A percentile compares a stretch with the other conserved stretches of the same genome.
Evolutionary conservation across 768 basidiomycete species (phyloP).

Genomic region (Holtermannia corniformis): DNA sequence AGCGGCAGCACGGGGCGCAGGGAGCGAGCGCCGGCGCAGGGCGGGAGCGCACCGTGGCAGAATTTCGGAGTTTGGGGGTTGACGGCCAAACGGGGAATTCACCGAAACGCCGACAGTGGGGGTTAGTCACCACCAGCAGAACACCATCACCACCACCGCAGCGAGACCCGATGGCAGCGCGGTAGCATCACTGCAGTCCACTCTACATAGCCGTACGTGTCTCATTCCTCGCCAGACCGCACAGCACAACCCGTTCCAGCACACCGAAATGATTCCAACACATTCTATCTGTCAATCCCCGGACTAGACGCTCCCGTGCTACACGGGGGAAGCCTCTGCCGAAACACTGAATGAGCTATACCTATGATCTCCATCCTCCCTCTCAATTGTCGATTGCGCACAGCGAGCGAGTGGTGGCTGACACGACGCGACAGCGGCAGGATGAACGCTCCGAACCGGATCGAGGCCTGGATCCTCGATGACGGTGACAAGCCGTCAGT

Average conservation of each 20-base stretch:
- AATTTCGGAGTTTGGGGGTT: neutral
- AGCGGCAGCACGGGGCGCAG: too few species aligned
- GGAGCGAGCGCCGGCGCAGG: too few species aligned
- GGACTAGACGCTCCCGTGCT: constrained; percentile 36
- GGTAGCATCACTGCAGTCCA: neutral
- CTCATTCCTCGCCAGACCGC: constrained; percentile 59
- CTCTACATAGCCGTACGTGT: constrained; percentile 2
- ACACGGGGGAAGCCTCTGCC: constrained; percentile 17
- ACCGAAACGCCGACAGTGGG: neutral
- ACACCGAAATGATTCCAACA: constrained; percentile 21
- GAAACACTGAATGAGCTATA: constrained; percentile 14
- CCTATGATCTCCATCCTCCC: constrained; percentile 8
- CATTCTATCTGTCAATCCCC: constrained; percentile 53
- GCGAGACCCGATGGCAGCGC: neutral
- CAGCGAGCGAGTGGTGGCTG: constrained; percentile 1
- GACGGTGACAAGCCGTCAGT: constrained; percentile 91
- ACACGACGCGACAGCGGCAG: constrained; percentile 31
- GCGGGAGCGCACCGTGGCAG: too few species aligned
- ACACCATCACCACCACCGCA: neutral
- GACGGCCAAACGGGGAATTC: too few species aligned
- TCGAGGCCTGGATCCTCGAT: constrained; percentile 80
- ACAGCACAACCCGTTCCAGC: constrained; percentile 45
- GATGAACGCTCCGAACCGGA: constrained; percentile 90
- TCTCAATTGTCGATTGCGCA: constrained; percentile 1
- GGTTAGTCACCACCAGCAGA: neutral